A percentile compares a stretch with the other conserved stretches of the same genome.
Evolutionary conservation across 345 rosid species (phyloP).

Genomic region (Gossypium ekmanianum): DNA sequence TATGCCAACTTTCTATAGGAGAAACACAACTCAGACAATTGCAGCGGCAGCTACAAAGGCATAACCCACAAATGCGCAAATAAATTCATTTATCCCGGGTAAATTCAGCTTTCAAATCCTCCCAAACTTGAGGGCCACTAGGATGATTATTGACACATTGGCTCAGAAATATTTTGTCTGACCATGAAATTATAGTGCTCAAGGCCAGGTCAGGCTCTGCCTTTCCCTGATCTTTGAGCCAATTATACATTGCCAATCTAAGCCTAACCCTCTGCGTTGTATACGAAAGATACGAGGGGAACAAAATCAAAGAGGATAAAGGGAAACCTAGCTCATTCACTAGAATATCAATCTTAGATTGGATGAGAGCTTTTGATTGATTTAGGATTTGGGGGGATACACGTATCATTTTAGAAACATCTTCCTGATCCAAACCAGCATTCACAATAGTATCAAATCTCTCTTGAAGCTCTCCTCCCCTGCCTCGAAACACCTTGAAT

Average conservation of each 20-base stretch:
- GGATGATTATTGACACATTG: constrained; percentile 50
- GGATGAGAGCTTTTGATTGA: constrained; percentile 42
- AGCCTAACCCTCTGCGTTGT: constrained; percentile 46
- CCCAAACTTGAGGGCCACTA: constrained; percentile 33
- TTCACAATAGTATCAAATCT: constrained; percentile 67
- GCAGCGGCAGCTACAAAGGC: not conserved
- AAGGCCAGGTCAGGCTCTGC: constrained; percentile 30
- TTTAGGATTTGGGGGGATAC: constrained; percentile 61
- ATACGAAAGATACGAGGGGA: constrained; percentile 53
- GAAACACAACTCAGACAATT: not conserved
- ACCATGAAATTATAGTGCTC: constrained; percentile 44
- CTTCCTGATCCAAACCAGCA: constrained; percentile 58
- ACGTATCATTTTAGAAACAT: constrained; percentile 47
- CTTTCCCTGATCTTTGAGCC: constrained; percentile 56
- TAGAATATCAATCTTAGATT: constrained; percentile 51
- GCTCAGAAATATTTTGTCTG: constrained; percentile 36
- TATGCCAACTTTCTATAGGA: not conserved
- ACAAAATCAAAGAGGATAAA: constrained; percentile 36
- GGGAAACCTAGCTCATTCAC: constrained; percentile 53
- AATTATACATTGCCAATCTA: constrained; percentile 56
- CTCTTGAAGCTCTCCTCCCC: constrained; percentile 58
- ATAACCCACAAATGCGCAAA: not conserved
- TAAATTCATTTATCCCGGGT: constrained; percentile 1
- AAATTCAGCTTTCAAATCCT: constrained; percentile 22
- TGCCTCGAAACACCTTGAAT: constrained; percentile 54